Base-by-base conservation (phyloP, 2,329 filamentous ascomycete species). In the Claviceps humidiphila region DNA sequence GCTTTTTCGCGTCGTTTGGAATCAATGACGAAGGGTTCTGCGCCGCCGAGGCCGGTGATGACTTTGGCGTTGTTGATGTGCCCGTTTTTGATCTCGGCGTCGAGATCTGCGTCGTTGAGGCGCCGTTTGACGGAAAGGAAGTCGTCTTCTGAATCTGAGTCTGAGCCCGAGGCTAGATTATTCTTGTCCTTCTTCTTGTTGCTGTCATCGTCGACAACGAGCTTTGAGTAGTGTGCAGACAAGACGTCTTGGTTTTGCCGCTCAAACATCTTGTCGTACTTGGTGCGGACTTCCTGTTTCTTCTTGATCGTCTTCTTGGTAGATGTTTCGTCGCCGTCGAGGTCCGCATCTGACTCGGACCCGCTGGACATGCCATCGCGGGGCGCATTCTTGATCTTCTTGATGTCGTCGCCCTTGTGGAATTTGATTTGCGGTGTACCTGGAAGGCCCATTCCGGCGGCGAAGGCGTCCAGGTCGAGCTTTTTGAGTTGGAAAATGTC, bases 191-290 rank as follows among this genome's bases (percentile, higher is more conserved):
- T 37, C n/a, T 37, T 47, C 0, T 16, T 84, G 49, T 83, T 80
- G 5, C 75, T 78, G 51, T 80, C 80, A 16, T 74, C 78, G 54
- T 75, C 66, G 5, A 76, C 76, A 55, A 97, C 82, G 57, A 98
- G 77, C 63, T 91, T 95, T 54, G 82, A 81, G 73, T 96, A 97
- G 69, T 98, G 93, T 52, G 85, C 82, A n/a, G 91, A 90, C 57
- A 98, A 71, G 37, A 98, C 87, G 64, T 96, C 90, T 68, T 97
- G 91, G 68, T 98, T 98, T 60, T 85, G 87, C 55, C 93, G 79
- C 72, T 96, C 91, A 68, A 97, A 96, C 93, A 98, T 97, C 60
- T 89, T 85, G 68, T 98, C 89, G 66, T 95, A 94, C 68, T 95
- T 97, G 37, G 94, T 98, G 56, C 89, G 81, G 17, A 95, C 87